Evolutionary conservation across 2,329 filamentous ascomycete species (phyloP), one percentile per base, ranked within the genome.

Genomic region (Emergomyces africanus): DNA sequence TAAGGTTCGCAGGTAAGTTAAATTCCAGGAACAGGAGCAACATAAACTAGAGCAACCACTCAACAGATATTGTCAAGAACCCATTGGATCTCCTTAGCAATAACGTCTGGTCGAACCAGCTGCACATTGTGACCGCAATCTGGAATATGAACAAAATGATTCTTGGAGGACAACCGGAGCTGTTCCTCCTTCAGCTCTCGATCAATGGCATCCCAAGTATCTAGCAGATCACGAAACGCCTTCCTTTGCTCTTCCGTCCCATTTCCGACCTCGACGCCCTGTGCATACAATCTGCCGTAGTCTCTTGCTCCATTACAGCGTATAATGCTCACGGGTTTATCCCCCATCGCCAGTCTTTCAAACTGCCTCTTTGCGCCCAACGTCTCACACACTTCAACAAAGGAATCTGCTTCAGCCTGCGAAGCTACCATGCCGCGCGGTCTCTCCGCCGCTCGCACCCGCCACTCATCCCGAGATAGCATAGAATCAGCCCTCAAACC

Each of bases 111-210:
- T 46, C 66, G 63, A 8, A 68, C 59, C 37, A 74, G 56, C 60
- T 74, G 69, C 10, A 75, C 66, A 64, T 74, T 66, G 65, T 75
- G 74, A 2, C 73, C 72, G 61, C 70, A 72, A 20, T 72, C 69
- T 10, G 65, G 61, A 37, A 74, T 20, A 60, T 71, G 61, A 9
- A 72, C 65, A 10, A 71, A 66, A 30, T 63, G 66, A 25, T 59
- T 64, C 1, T 63, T 68, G 9, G 64, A 66, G 0, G 71, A 74
- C 44, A 75, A 59, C 35, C 57, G 57, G 42, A 74, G 59, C 61
- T 74, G 70, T 25, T 71, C 68, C 51, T 65, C 65, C 60, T 70
- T 68, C 53, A 73, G 58, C 46, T 64, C 63, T 53, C 61, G 48
- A 53, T 70, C 67, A 54, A 66, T 49, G 1, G 46, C 55, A 23